phyloP scores from a whole-genome alignment of 164 flowering plant species.

The Protea cynaroides region DNA sequence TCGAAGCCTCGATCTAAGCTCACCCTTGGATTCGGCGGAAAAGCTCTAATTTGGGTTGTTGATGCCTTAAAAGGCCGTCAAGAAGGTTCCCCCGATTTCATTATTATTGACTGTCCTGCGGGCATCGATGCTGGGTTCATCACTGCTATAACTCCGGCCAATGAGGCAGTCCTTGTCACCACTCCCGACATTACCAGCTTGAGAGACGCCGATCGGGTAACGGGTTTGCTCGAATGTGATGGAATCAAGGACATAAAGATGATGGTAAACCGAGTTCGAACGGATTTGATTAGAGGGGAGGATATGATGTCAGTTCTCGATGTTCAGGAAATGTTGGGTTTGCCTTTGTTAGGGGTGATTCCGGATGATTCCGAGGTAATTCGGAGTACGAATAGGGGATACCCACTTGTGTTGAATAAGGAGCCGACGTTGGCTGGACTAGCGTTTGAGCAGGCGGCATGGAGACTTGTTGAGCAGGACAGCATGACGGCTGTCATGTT shows the following conservation, averaged over 20 bases:
- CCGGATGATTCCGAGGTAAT: conserved; percentile 97
- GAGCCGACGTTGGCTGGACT: conserved; percentile 94
- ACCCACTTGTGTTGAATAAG: conserved; percentile 85
- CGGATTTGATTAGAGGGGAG: conserved; percentile 95
- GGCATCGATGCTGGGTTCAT: conserved; percentile 98
- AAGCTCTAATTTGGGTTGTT: conserved; percentile 86
- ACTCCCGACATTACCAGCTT: conserved; percentile 90
- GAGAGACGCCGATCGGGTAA: conserved; percentile 92
- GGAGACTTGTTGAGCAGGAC: conserved; percentile 98
- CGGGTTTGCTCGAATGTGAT: conserved; percentile 88
- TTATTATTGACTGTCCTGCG: conserved; percentile 91
- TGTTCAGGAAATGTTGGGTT: conserved; percentile 93
- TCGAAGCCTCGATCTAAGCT: conserved; percentile 88
- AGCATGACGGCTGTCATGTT: conserved; percentile 95
- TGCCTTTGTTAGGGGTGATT: conserved; percentile 80
- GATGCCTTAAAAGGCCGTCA: conserved; percentile 68
- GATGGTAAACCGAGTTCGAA: conserved; percentile 92
- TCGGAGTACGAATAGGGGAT: conserved; percentile 88
- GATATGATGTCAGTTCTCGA: conserved; percentile 99
- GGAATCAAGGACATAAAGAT: conserved; percentile 97
- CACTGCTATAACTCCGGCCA: conserved; percentile 94
- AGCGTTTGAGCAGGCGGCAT: conserved; percentile 98
- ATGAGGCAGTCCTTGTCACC: conserved; percentile 89
- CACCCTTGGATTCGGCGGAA: conserved; percentile 85
- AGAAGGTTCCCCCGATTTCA: conserved; percentile 77